These are phyloP conservation scores for Myxozyma lipomycoides DNA, from an alignment of 805 yeast genomes.

Conservation along the genomic window DNA sequence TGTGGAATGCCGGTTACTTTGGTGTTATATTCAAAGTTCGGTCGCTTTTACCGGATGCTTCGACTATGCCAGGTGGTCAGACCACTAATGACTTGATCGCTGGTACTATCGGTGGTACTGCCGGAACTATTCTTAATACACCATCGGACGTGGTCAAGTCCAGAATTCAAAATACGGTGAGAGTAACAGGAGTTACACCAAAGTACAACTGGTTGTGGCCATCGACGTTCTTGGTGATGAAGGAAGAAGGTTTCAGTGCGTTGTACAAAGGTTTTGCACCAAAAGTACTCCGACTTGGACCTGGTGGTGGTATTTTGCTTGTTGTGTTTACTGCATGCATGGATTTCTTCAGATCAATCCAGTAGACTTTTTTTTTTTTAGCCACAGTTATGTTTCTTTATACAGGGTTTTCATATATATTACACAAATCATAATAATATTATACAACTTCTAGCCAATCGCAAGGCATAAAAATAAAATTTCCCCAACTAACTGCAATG, in stretches of 20 bases:
- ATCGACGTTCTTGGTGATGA: constrained; percentile 63
- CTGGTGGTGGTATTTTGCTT: constrained; percentile 97
- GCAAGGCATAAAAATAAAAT: neutral
- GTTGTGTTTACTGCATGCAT: constrained; percentile 94
- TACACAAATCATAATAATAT: neutral
- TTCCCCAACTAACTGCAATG: neutral
- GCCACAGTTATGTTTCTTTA: neutral
- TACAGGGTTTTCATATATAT: neutral
- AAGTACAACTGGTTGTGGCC: constrained; percentile 93
- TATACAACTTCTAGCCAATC: neutral
- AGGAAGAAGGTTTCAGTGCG: constrained; percentile 90
- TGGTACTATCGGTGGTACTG: constrained; percentile 95
- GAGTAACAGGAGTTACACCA: constrained; percentile 67
- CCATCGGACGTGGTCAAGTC: constrained; percentile 96
- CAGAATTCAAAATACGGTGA: constrained; percentile 76
- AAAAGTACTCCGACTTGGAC: constrained; percentile 94
- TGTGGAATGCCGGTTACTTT: constrained; percentile 98
- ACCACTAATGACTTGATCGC: constrained; percentile 83
- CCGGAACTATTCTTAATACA: constrained; percentile 91
- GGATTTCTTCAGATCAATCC: constrained; percentile 66
- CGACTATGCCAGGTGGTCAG: constrained; percentile 59
- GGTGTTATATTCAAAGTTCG: constrained; percentile 91
- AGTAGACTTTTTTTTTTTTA: constrained; percentile 4
- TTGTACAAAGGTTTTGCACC: constrained; percentile 95
- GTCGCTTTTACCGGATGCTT: constrained; percentile 70